Evolutionary conservation across 2,329 filamentous ascomycete species (phyloP), one percentile per base, ranked within the genome.

Genomic region (Cladosporium colombiae): DNA sequence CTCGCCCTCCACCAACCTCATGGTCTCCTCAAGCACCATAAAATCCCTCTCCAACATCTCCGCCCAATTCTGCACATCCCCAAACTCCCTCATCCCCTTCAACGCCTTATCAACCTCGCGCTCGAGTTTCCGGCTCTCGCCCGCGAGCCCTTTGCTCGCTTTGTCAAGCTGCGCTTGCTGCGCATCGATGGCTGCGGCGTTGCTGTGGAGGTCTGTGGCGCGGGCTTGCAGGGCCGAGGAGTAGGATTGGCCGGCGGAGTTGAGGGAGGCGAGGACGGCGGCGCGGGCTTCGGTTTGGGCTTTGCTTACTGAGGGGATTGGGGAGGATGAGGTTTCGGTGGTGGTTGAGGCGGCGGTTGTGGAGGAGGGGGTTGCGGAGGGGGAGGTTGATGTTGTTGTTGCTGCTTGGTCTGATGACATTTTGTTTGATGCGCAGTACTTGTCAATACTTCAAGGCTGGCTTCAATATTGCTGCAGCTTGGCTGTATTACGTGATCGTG

Each of bases 21-120:
- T 56, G 8, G 76, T 79, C 68, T 78, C 76, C 65, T 78, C 77
- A 60, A 78, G 60, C 27, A 78, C 75, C 52, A 74, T 65, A 33
- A 78, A 71, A 40, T 78, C 77, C 14, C 76, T 70, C 68, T 78
- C 91, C 73, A 94, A 82, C 79, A 93, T 87, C 83, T 95, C 91
- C 25, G 91, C 90, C 91, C 91, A 95, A 77, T 93, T 93, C 82
- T 94, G 91, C 74, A 94, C 86, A 75, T 93, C 89, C 27, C 91
- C 91, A 68, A 93, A 81, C 82, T 93, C 91, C 80, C 93, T 93
- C 66, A 94, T 80, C 73, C 84, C 84, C 69, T 84, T 83, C 55
- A 86, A 85, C 40, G 88, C 88, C 66, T 83, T 84, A 70, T 85
- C 85, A 5, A 88, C 87, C 71, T 91, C 81, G 70, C 84, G 84